phyloP scores from a whole-genome alignment of 768 basidiomycete species.

The Amanita muscaria region DNA sequence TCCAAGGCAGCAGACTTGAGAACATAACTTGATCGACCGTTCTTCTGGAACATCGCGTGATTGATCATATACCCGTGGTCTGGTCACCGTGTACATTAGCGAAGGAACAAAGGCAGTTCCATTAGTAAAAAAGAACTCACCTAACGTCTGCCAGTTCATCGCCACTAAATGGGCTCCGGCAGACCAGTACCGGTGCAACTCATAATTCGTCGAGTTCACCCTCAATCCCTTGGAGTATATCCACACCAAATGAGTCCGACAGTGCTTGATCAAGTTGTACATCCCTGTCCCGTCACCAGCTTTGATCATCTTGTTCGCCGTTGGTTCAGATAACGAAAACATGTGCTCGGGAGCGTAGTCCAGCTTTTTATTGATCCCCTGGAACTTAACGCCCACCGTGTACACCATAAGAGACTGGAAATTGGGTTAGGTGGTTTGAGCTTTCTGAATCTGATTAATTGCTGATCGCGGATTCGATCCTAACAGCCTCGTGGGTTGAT shows the following conservation, averaged over 20 bases:
- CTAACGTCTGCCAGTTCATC: constrained; percentile 96
- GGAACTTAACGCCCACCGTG: constrained; percentile 92
- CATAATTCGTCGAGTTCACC: constrained; percentile 78
- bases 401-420: constrained; percentile 79
- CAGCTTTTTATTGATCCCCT: constrained; percentile 81
- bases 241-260: constrained; percentile 69
- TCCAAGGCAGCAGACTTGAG: constrained; percentile 80
- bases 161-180: constrained; percentile 86
- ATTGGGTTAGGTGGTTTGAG: constrained; percentile 50
- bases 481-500: no score
- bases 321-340: constrained; percentile 86
- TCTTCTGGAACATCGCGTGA: constrained; percentile 90
- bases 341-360: constrained; percentile 82
- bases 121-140: constrained; percentile 31
- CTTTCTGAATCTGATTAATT: no score
- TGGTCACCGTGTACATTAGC: constrained; percentile 24
- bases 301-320: constrained; percentile 69
- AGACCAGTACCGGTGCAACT: constrained; percentile 85
- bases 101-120: no score
- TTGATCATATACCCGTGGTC: constrained; percentile 91
- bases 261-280: constrained; percentile 79
- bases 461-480: no score
- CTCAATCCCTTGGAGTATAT: constrained; percentile 82
- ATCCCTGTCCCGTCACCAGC: constrained; percentile 31
- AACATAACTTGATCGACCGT: constrained; percentile 80